A percentile compares a stretch with the other conserved stretches of the same genome.
Conservation (phyloP, 2,329 filamentous ascomycete genomes). For the Fusarium annulatum region DNA sequence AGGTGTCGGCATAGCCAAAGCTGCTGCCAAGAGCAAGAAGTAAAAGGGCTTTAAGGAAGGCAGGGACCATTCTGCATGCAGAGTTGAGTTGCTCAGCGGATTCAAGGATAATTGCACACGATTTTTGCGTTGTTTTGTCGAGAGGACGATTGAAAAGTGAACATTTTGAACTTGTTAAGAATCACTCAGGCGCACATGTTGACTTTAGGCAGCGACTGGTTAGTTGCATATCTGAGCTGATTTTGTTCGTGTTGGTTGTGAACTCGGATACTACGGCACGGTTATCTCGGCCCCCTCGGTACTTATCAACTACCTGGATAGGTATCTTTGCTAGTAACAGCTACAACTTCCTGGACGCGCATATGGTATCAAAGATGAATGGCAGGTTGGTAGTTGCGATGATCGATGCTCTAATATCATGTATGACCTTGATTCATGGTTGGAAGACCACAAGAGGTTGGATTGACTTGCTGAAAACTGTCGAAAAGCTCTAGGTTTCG, state of each 20-base stretch:
- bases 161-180: neutral
- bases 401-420: neutral
- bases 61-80: too few species aligned
- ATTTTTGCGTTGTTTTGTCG: fast-evolving
- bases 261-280: neutral
- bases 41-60: neutral
- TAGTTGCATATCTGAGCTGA: neutral
- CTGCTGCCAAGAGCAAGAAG: neutral
- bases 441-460: fast-evolving
- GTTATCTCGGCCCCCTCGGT: neutral
- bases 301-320: neutral
- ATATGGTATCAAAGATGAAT: neutral
- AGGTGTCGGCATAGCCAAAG: neutral
- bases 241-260: neutral
- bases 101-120: fast-evolving
- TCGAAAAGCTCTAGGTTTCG: too few species aligned
- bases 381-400: neutral
- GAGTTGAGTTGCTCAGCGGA: too few species aligned
- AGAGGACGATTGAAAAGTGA: neutral
- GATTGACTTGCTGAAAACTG: fast-evolving
- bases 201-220: neutral
- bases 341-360: too few species aligned
- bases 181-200: fast-evolving
- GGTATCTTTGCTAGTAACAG: neutral
- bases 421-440: neutral